Evolutionary conservation across 176 grass and related monocot species (phyloP).

Genomic region (Zizania latifolia): DNA sequence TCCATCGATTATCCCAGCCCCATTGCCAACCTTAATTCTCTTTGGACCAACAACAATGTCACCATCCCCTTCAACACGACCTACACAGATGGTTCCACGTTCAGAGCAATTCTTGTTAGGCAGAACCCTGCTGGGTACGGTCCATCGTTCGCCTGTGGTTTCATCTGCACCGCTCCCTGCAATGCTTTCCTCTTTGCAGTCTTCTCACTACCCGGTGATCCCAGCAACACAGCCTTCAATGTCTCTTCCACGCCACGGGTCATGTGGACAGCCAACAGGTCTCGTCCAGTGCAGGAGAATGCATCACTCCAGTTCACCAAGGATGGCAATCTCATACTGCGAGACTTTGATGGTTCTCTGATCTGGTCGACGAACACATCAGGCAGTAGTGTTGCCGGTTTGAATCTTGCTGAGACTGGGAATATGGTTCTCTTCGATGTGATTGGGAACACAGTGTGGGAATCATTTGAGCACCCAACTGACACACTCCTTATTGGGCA

Average conservation of each 20-base stretch:
- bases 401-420: conserved; percentile 44
- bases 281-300: conserved; percentile 38
- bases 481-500: conserved; percentile 52
- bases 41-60: conserved; percentile 40
- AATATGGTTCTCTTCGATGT: conserved; percentile 56
- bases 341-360: conserved; percentile 27
- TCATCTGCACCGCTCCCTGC: conserved; percentile 46
- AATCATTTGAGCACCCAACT: conserved; percentile 53
- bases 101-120: conserved; percentile 46
- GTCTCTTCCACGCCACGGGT: conserved; percentile 12
- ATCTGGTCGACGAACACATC: conserved; percentile 51
- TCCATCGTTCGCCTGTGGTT: conserved; percentile 42
- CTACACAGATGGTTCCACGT: background rate
- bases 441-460: conserved; percentile 43
- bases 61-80: conserved; percentile 29
- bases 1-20: conserved; percentile 44
- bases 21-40: conserved; percentile 39
- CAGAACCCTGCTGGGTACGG: conserved; percentile 24
- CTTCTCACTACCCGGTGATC: conserved; percentile 22
- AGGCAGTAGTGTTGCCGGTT: conserved; percentile 15
- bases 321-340: conserved; percentile 44
- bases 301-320: conserved; percentile 32
- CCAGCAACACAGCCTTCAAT: background rate
- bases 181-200: conserved; percentile 45
- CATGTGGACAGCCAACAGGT: conserved; percentile 54